phyloP scores from a whole-genome alignment of 371 early-diverging fungal genomes.

The Massospora cicadina region DNA sequence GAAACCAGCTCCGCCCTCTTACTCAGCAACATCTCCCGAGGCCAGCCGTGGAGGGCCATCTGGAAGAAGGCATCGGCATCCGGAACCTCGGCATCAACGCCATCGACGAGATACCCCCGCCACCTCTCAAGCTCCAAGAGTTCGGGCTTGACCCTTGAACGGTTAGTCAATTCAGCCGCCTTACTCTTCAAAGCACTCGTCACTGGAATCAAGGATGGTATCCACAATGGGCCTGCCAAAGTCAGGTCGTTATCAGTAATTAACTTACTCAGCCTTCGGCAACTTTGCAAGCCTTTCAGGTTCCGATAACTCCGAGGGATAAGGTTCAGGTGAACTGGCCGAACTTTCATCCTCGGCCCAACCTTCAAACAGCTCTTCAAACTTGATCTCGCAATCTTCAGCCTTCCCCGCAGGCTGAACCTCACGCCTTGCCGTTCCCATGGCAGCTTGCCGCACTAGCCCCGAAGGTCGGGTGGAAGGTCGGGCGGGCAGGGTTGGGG shows the following conservation, averaged over 20 bases:
- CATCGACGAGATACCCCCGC: constrained; percentile 13
- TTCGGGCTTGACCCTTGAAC: constrained; percentile 16
- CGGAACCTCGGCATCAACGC: constrained; percentile 14
- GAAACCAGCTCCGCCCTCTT: constrained; percentile 12
- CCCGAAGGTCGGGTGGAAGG: constrained; percentile 10
- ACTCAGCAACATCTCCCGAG: constrained; percentile 15
- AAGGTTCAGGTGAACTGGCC: no score
- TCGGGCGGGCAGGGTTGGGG: not conserved
- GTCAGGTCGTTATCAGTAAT: constrained; percentile 1
- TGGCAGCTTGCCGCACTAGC: not conserved
- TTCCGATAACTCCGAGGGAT: no score
- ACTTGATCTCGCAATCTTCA: no score
- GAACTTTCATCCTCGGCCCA: not conserved
- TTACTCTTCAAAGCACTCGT: not conserved
- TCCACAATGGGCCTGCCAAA: no score
- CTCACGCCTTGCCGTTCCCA: no score
- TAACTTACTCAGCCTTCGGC: no score
- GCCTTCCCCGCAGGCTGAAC: no score
- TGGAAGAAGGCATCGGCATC: constrained; percentile 24
- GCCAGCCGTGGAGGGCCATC: constrained; percentile 22
- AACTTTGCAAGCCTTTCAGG: no score
- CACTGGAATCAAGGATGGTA: not conserved
- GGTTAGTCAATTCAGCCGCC: constrained; percentile 8
- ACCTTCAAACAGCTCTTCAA: not conserved
- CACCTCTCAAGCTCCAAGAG: not conserved